Percentiles rank a stretch among this genome's conserved stretches.
Conservation (phyloP, 208 protist species). For the Wallacemonas sp. region DNA sequence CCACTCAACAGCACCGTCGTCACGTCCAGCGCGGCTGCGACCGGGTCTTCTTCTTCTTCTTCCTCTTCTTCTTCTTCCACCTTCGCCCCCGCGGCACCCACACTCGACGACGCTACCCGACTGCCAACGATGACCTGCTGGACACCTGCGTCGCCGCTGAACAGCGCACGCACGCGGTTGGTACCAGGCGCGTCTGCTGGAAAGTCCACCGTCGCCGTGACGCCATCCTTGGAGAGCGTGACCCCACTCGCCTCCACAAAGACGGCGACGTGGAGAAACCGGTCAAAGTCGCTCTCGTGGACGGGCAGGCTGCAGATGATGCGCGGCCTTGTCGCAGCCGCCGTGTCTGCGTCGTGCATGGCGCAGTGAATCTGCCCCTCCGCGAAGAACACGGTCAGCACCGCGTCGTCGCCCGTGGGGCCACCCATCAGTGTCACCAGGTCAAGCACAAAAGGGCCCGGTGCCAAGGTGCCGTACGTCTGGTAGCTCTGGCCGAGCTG, state of each 20-base stretch:
- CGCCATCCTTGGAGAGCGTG: slow-evolving; percentile 49
- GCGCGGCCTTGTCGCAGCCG: not conserved
- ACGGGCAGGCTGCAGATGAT: slow-evolving; percentile 20
- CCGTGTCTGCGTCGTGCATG: not conserved
- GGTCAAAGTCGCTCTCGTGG: slow-evolving; percentile 44
- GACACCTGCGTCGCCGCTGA: slow-evolving; percentile 13
- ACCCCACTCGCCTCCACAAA: slow-evolving; percentile 41
- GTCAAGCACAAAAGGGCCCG: slow-evolving; percentile 32
- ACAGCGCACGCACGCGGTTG: not conserved
- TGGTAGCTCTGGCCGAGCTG: slow-evolving; percentile 46
- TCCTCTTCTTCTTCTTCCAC: no score
- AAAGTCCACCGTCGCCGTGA: slow-evolving; percentile 26
- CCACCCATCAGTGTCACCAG: slow-evolving; percentile 38
- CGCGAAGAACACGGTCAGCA: slow-evolving; percentile 16
- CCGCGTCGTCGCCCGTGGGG: not conserved
- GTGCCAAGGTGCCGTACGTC: slow-evolving; percentile 29
- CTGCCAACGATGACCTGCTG: slow-evolving; percentile 19
- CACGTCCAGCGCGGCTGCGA: slow-evolving; percentile 5
- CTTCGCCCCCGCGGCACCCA: no score
- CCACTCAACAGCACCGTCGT: slow-evolving; percentile 42
- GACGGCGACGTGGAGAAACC: slow-evolving; percentile 54
- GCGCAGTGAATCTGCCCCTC: slow-evolving; percentile 16
- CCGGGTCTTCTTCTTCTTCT: no score
- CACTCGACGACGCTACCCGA: no score
- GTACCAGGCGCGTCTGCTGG: slow-evolving; percentile 18